phyloP scores from a whole-genome alignment of 768 basidiomycete species.

The Terana coerulea region DNA sequence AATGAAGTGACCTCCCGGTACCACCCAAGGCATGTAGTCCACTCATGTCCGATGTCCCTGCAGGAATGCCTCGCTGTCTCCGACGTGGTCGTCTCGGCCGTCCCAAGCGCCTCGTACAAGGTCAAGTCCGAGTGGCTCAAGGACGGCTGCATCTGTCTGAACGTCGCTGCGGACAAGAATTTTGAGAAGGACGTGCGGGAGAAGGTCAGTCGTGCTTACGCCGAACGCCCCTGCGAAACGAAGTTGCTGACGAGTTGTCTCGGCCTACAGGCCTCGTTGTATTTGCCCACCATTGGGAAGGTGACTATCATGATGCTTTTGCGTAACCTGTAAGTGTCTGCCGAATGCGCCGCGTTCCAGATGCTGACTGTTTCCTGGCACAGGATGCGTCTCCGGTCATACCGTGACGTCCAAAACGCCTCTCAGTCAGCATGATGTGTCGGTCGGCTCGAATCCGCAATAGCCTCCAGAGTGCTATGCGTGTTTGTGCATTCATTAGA shows the following conservation, averaged over 20 bases:
- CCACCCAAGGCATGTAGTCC: constrained; percentile 81
- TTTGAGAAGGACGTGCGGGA: constrained; percentile 92
- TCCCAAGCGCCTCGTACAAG: constrained; percentile 83
- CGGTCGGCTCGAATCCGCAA: too few species aligned
- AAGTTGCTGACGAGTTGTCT: background rate
- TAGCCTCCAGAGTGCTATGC: too few species aligned
- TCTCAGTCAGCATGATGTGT: constrained; percentile 2
- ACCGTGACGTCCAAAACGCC: constrained; percentile 1
- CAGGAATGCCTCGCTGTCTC: constrained; percentile 79
- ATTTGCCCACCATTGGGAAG: constrained; percentile 95
- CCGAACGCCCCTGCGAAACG: background rate
- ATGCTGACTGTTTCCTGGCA: background rate
- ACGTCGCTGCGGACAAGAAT: constrained; percentile 94
- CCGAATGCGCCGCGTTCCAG: background rate
- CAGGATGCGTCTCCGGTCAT: constrained; percentile 15
- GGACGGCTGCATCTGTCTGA: constrained; percentile 90
- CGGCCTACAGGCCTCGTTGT: constrained; percentile 73
- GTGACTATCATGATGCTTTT: constrained; percentile 98
- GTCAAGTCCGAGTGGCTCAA: constrained; percentile 87
- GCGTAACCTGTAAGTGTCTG: constrained; percentile 77
- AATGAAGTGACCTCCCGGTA: constrained; percentile 44
- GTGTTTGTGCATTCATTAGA: too few species aligned
- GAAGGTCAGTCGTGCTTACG: constrained; percentile 50
- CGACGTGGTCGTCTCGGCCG: constrained; percentile 94
- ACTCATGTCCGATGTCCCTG: constrained; percentile 62